Evolutionary conservation across 345 rosid species (phyloP).

Genomic region (Aurinia saxatilis): DNA sequence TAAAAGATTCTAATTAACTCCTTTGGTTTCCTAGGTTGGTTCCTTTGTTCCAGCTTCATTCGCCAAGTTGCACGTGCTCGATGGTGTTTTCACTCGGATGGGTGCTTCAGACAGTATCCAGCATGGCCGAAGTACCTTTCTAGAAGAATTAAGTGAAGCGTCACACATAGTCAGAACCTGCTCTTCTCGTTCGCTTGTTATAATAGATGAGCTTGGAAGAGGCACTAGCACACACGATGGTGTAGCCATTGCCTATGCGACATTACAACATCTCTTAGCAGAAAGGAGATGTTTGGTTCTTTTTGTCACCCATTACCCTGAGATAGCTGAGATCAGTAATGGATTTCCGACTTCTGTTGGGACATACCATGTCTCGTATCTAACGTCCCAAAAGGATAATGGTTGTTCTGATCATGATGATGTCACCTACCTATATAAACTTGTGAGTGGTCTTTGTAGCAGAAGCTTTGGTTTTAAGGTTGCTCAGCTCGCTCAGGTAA

Average conservation of each 20-base stretch:
- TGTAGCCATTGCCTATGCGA: slow-evolving; percentile 86
- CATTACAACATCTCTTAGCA: slow-evolving; percentile 62
- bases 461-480: slow-evolving; percentile 91
- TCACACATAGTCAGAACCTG: slow-evolving; percentile 65
- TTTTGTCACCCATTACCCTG: slow-evolving; percentile 93
- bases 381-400: slow-evolving; percentile 38
- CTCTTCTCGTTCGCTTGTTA: slow-evolving; percentile 66
- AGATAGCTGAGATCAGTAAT: slow-evolving; percentile 52
- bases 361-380: slow-evolving; percentile 82
- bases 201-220: slow-evolving; percentile 91
- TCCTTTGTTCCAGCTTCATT: slow-evolving; percentile 92
- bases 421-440: slow-evolving; percentile 85
- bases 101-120: slow-evolving; percentile 97
- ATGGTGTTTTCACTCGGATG: slow-evolving; percentile 84
- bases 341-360: slow-evolving; percentile 52
- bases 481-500: slow-evolving; percentile 87
- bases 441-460: slow-evolving; percentile 70
- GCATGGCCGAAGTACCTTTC: slow-evolving; percentile 84
- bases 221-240: slow-evolving; percentile 98
- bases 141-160: slow-evolving; percentile 88
- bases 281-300: slow-evolving; percentile 72
- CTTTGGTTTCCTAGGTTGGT: slow-evolving; percentile 56
- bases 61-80: slow-evolving; percentile 67
- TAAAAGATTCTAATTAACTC: neutral
- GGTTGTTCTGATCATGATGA: slow-evolving; percentile 41